Percentiles rank a stretch among this genome's conserved stretches.
Evolutionary conservation across 108 stramenopile species (phyloP).

Genomic region (Nitzschia palea): DNA sequence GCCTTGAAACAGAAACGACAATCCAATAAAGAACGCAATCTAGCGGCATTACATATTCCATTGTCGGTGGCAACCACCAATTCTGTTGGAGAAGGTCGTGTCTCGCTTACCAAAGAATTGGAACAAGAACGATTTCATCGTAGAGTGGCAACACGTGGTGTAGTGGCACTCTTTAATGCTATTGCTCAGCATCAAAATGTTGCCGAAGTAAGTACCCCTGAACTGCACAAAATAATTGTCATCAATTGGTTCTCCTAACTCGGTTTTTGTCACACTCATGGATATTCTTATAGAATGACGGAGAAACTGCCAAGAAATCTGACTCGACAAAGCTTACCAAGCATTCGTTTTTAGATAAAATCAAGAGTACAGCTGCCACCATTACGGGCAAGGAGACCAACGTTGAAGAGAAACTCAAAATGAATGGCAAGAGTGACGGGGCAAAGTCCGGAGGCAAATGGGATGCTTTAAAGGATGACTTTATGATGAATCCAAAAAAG

Average conservation of each 20-base stretch:
- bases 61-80: constrained; percentile 64
- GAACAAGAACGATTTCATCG: constrained; percentile 82
- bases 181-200: constrained; percentile 77
- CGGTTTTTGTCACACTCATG: background rate
- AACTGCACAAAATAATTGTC: constrained; percentile 31
- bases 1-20: constrained; percentile 54
- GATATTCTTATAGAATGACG: background rate
- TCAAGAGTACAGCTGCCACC: constrained; percentile 58
- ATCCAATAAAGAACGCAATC: constrained; percentile 58
- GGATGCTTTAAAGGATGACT: constrained; percentile 86
- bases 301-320: constrained; percentile 24
- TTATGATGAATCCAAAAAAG: constrained; percentile 70
- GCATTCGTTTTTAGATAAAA: constrained; percentile 79
- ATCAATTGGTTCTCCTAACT: background rate
- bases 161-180: constrained; percentile 89
- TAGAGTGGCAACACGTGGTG: constrained; percentile 86
- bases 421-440: background rate
- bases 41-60: constrained; percentile 76
- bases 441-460: constrained; percentile 41
- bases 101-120: constrained; percentile 61
- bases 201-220: constrained; percentile 13
- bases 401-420: constrained; percentile 7
- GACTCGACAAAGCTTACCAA: constrained; percentile 59
- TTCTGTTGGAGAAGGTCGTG: constrained; percentile 12
- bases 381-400: background rate